These are phyloP conservation scores for Daldinia grandis DNA, from an alignment of 495 filamentous ascomycete genomes.

Conservation along the genomic window DNA sequence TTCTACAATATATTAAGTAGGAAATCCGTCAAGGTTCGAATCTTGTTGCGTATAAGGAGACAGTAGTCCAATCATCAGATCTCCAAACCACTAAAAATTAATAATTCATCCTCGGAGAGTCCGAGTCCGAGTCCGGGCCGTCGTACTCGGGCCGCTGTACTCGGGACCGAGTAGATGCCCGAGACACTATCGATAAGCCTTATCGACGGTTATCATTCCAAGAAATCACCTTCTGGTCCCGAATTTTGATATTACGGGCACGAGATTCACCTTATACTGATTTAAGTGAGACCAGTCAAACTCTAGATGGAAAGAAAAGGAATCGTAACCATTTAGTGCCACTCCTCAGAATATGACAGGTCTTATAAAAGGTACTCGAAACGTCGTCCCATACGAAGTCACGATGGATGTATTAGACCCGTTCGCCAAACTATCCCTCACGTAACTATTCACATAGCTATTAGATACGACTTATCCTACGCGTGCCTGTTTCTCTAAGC, in stretches of 20 bases:
- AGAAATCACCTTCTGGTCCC: background rate
- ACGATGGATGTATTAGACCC: background rate
- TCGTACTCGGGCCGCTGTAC: background rate
- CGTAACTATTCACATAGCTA: background rate
- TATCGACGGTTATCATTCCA: background rate
- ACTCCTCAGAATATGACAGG: background rate
- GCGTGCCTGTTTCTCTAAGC: background rate
- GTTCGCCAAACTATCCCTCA: background rate
- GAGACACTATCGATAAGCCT: background rate
- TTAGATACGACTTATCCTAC: background rate
- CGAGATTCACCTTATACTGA: background rate
- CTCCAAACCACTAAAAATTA: background rate
- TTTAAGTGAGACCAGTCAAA: background rate
- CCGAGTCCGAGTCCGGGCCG: background rate
- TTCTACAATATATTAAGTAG: constrained; percentile 2
- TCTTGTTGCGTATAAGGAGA: background rate
- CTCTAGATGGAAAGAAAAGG: background rate
- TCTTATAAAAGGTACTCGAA: background rate
- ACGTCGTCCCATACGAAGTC: background rate
- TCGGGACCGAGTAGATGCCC: background rate
- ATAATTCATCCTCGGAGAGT: too few species aligned
- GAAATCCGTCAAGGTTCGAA: background rate
- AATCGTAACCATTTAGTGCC: too few species aligned
- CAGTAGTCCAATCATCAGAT: background rate
- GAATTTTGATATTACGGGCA: background rate